Conservation (phyloP, 176 grass and related monocot species). For the Zea luxurians region DNA sequence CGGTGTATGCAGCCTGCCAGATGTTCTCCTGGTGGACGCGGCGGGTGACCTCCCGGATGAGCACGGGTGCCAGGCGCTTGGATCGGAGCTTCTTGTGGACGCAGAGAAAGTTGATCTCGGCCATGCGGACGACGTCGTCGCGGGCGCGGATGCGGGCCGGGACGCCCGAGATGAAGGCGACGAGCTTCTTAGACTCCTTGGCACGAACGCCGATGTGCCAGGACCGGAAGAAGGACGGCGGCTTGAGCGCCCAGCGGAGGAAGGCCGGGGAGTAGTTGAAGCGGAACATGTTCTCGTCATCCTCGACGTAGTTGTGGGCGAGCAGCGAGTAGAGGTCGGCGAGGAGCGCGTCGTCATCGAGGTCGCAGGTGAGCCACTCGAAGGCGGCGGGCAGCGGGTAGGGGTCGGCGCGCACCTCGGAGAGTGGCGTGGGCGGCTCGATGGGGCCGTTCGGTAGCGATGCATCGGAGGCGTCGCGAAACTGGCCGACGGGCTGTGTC, state of each 20-base stretch:
- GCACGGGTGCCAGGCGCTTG: conserved; percentile 95
- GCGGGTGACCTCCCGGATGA: conserved; percentile 96
- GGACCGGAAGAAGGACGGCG: conserved; percentile 77
- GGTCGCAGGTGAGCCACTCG: conserved; percentile 98
- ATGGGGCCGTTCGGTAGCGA: conserved; percentile 74
- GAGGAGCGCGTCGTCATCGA: conserved; percentile 79
- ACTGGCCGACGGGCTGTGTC: conserved; percentile 94
- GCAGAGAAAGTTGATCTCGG: conserved; percentile 98
- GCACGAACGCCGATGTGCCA: conserved; percentile 99
- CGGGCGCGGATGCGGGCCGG: conserved; percentile 86
- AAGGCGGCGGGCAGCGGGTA: conserved; percentile 83
- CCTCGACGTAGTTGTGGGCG: conserved; percentile 96
- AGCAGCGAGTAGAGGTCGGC: conserved; percentile 84
- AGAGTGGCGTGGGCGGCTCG: conserved; percentile 66
- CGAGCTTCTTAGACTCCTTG: conserved; percentile 82
- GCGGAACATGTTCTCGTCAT: conserved; percentile 99
- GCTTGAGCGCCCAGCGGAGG: conserved; percentile 92
- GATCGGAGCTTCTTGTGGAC: conserved; percentile 99
- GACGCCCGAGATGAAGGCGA: conserved; percentile 93
- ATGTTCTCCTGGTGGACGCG: conserved; percentile 95
- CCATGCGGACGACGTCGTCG: conserved; percentile 81
- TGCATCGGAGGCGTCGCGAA: conserved; percentile 60
- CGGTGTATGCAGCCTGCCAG: conserved; percentile 98
- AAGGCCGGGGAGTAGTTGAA: conserved; percentile 97
- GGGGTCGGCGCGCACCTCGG: conserved; percentile 86